Percentiles rank a stretch among this genome's conserved stretches.
phyloP scores from a whole-genome alignment of 331 rosid species.

The Acacia pycnantha region DNA sequence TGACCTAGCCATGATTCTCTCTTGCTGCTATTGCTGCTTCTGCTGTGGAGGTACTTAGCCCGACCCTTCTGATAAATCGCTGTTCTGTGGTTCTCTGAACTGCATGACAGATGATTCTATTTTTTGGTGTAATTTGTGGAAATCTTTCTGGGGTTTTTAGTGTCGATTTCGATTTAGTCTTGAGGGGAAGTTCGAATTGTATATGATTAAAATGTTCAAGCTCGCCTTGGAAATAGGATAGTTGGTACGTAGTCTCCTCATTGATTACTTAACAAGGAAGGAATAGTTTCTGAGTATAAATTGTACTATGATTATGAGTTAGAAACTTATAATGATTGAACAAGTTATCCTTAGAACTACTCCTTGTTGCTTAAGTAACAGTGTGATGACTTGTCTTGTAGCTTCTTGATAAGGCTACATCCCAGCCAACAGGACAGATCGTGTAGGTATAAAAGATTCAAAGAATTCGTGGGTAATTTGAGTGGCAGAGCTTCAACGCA shows the following conservation, averaged over 20 bases:
- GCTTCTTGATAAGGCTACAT: background rate
- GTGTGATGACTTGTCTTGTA: background rate
- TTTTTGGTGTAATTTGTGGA: background rate
- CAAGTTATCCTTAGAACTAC: background rate
- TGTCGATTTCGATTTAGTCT: background rate
- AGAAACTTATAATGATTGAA: background rate
- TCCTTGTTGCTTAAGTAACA: background rate
- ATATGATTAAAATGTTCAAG: background rate
- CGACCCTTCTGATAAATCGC: background rate
- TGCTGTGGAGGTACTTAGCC: conserved; percentile 69
- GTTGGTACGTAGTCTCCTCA: background rate
- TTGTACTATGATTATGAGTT: background rate
- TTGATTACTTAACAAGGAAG: background rate
- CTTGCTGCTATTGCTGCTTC: conserved; percentile 68
- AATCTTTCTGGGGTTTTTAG: background rate
- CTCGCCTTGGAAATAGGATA: background rate
- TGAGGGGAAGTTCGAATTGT: background rate
- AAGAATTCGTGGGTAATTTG: background rate
- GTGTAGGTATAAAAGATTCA: background rate
- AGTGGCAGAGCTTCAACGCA: background rate
- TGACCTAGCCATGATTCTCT: conserved; percentile 43
- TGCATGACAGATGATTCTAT: background rate
- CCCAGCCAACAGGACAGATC: background rate
- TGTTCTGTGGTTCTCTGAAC: background rate
- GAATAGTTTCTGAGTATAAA: background rate